Base-by-base conservation (phyloP, 2,329 filamentous ascomycete genomes). In the Boeremia exigua region DNA sequence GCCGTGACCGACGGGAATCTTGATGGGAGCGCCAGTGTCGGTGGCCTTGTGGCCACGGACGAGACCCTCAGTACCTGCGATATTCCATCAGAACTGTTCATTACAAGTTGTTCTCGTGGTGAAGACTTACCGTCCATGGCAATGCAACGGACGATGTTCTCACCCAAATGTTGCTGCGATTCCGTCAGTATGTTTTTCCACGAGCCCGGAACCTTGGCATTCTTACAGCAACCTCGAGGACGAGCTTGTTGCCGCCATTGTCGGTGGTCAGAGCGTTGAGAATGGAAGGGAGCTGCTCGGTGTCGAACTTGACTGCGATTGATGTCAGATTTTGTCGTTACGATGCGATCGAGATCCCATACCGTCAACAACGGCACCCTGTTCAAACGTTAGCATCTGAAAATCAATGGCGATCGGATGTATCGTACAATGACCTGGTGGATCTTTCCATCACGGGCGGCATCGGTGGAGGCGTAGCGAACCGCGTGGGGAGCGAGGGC, bases 61-160 rank as follows among this genome's bases (percentile, higher is more conserved):
- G 74, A 99, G 92, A 95, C 95, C 95, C 86, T 98, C 95, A 79
- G 94, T 99, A 96, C 92, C 92, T 95, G 66, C 48, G 56, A 23
- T 67, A 58, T 60, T 60, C 27, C 48, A 66, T 70, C 48, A 71
- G 68, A 54, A 46, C 53, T 38, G 38, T 53, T 19, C 58, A 56
- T 56, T 29, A 27, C 32, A 44, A 15, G 17, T 33, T 5, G 36
- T 32, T 25, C 7, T 12, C 33, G 27, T 44, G 48, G 19, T 36
- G 47, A 55, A 49, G 15, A 65, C 87, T 81, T 88, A 96, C 94
- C 95, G 83, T 99, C 95, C 95, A 99, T 99, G 83, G 95, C 95
- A 96, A 99, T 99, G 82, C 92, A 96, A 82, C 95, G 89, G 80
- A 99, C 95, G 78, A 97, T 91, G 86, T 92, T 96, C 86, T 99